Percentiles rank a stretch among this genome's conserved stretches.
These are phyloP conservation scores for Turnera subulata DNA, from an alignment of 345 rosid genomes.

Conservation along the genomic window DNA sequence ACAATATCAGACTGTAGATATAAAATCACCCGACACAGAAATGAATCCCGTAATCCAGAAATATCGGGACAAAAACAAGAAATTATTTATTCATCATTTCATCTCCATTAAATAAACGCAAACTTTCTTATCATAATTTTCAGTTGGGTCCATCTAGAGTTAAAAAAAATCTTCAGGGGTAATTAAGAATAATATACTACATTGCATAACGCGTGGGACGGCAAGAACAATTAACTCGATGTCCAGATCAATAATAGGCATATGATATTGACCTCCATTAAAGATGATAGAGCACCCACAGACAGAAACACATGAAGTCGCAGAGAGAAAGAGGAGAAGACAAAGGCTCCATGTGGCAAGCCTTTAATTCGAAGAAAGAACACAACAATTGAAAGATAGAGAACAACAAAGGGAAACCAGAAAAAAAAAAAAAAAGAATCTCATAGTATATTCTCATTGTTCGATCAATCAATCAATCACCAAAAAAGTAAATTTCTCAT, in stretches of 20 bases:
- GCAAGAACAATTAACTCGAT: no score
- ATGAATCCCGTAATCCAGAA: no score
- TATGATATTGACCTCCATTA: neutral
- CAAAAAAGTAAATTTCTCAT: neutral
- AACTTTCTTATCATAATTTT: neutral
- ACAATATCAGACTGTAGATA: neutral
- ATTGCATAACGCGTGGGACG: no score
- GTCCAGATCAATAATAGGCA: neutral
- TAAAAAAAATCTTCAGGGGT: no score
- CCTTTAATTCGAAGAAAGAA: neutral
- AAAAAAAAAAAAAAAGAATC: neutral
- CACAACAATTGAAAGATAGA: neutral
- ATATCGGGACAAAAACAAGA: neutral
- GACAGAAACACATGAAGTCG: conserved; percentile 7
- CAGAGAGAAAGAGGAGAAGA: conserved; percentile 3
- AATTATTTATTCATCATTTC: neutral
- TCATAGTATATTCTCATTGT: neutral
- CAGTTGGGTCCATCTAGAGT: neutral
- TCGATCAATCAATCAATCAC: conserved; percentile 4
- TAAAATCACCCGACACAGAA: neutral
- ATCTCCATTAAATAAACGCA: neutral
- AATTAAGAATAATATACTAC: no score
- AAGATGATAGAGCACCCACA: conserved; percentile 13
- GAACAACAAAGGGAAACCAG: neutral
- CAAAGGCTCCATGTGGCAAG: neutral